Conservation (phyloP, 768 basidiomycete species). For the Cantharellus cinnabarinus region DNA sequence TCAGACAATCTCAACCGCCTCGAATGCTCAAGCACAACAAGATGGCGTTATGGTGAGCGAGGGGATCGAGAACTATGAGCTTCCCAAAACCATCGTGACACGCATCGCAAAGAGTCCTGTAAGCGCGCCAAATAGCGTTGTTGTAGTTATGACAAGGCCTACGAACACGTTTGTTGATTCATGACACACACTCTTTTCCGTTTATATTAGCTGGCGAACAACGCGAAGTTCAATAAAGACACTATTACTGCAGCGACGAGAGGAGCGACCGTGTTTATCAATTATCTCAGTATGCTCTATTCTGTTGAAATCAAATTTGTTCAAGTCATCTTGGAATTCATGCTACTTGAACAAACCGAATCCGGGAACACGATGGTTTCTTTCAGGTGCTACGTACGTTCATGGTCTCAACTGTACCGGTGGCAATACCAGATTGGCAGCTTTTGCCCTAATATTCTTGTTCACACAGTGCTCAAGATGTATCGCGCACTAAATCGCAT, state of each 20-base stretch:
- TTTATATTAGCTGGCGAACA: constrained; percentile 47
- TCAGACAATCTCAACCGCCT: constrained; percentile 16
- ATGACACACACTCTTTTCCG: not conserved
- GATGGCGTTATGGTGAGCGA: constrained; percentile 44
- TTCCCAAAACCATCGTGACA: constrained; percentile 65
- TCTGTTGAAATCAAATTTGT: not conserved
- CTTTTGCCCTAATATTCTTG: not conserved
- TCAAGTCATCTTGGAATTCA: not conserved
- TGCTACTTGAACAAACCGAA: constrained; percentile 2
- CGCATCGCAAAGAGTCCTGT: constrained; percentile 75
- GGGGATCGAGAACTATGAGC: constrained; percentile 75
- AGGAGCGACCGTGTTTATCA: constrained; percentile 87
- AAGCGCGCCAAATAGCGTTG: constrained; percentile 14
- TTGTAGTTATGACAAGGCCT: not conserved
- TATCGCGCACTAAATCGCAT: constrained; percentile 64
- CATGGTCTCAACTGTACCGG: not conserved
- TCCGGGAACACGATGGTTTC: constrained; percentile 4
- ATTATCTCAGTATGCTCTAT: constrained; percentile 56
- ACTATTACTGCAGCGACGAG: constrained; percentile 68
- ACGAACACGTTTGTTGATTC: not conserved
- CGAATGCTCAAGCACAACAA: constrained; percentile 56
- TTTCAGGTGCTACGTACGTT: constrained; percentile 27
- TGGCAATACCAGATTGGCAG: too few relatives aligned
- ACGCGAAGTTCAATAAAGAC: constrained; percentile 77
- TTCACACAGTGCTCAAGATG: constrained; percentile 56